phyloP scores from a whole-genome alignment of 768 basidiomycete species.

The Rhizopogon roseolus region DNA sequence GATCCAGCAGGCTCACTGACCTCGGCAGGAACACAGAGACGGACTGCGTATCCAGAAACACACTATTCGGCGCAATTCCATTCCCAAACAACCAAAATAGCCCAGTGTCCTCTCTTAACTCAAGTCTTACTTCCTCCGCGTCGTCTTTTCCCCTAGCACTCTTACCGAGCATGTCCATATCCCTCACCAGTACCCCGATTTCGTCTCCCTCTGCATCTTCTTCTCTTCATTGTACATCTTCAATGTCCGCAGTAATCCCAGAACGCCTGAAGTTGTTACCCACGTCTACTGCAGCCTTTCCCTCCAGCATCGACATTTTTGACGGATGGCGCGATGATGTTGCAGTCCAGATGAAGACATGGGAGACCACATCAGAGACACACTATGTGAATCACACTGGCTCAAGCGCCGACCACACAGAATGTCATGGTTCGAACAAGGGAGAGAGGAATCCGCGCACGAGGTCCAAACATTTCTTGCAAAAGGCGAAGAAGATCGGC shows the following conservation, averaged over 20 bases:
- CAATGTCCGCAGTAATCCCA: neutral
- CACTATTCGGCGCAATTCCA: constrained; percentile 10
- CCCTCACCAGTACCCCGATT: constrained; percentile 12
- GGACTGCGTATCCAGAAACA: constrained; percentile 24
- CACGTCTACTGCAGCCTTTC: constrained; percentile 27
- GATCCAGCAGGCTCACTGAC: constrained; percentile 27
- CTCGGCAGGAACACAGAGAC: constrained; percentile 27
- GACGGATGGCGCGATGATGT: constrained; percentile 25
- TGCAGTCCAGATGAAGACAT: neutral
- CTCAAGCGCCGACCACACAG: neutral
- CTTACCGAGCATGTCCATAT: constrained; percentile 9
- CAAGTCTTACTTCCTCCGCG: constrained; percentile 16
- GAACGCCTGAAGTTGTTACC: constrained; percentile 18
- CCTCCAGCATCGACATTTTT: constrained; percentile 22
- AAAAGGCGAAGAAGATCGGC: constrained; percentile 22
- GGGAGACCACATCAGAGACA: neutral
- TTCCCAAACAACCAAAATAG: constrained; percentile 14
- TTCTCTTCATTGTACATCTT: constrained; percentile 5
- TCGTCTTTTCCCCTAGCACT: constrained; percentile 12
- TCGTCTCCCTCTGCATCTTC: constrained; percentile 12
- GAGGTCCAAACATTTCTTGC: constrained; percentile 16
- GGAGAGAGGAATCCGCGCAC: neutral
- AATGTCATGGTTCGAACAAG: neutral
- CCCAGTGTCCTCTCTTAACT: constrained; percentile 20
- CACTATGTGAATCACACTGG: neutral